Percentiles rank a stretch among this genome's conserved stretches.
phyloP scores from a whole-genome alignment of 352 stramenopile species.

The Globisporangium camurandrum region DNA sequence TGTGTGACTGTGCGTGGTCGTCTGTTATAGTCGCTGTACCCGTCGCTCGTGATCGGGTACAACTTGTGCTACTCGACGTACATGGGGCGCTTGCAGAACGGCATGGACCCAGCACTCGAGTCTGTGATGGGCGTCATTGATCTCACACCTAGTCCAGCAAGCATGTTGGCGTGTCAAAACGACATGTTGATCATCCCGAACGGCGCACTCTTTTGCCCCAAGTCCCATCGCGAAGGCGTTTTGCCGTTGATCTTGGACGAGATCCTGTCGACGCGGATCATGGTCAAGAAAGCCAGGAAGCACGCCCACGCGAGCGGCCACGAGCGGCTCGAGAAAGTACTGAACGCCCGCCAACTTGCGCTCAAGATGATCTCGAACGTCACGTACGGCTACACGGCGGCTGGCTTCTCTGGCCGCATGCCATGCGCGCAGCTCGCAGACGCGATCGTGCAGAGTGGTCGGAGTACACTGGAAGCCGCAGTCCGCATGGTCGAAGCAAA shows the following conservation, averaged over 20 bases:
- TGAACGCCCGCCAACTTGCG: constrained; percentile 85
- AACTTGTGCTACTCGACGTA: constrained; percentile 99
- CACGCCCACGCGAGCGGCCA: constrained; percentile 70
- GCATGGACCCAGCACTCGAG: constrained; percentile 62
- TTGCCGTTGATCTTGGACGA: constrained; percentile 96
- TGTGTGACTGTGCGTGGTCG: neutral
- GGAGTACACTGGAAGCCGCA: constrained; percentile 91
- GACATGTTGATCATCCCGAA: constrained; percentile 85
- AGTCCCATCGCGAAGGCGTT: constrained; percentile 90
- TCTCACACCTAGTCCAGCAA: constrained; percentile 33
- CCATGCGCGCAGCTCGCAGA: constrained; percentile 95
- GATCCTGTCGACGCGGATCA: constrained; percentile 93
- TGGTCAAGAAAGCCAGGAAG: constrained; percentile 98
- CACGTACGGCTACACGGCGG: constrained; percentile 98
- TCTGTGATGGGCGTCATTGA: constrained; percentile 52
- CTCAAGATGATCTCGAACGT: constrained; percentile 99
- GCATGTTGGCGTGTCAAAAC: constrained; percentile 37
- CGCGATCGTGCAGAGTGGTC: constrained; percentile 92
- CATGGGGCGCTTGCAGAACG: constrained; percentile 87
- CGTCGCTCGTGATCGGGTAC: constrained; percentile 98
- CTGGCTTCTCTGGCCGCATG: constrained; percentile 97
- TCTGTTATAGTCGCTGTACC: constrained; percentile 92
- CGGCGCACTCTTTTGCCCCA: constrained; percentile 93
- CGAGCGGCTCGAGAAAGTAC: constrained; percentile 47
- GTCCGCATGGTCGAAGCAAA: constrained; percentile 88